phyloP scores from a whole-genome alignment of 176 grass and related monocot genomes.

The Tillandsia fasciculata region DNA sequence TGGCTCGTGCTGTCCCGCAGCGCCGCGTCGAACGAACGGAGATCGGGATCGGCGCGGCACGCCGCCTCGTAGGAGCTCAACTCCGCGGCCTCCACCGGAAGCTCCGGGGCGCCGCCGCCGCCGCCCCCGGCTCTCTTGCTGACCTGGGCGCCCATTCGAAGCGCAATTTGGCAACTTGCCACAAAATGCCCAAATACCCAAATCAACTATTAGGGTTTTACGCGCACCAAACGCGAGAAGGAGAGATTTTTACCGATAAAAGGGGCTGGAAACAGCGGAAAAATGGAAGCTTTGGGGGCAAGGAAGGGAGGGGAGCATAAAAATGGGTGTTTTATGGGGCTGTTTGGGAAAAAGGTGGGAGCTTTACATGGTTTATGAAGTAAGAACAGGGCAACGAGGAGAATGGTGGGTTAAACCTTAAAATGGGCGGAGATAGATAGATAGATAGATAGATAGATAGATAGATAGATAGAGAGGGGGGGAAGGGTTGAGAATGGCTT shows the following conservation, averaged over 20 bases:
- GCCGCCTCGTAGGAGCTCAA: conserved; percentile 33
- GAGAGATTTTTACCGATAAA: background rate
- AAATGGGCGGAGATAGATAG: background rate
- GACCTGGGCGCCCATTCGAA: background rate
- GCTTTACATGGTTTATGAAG: background rate
- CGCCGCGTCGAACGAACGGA: conserved; percentile 31
- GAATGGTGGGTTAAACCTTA: no score
- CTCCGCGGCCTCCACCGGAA: background rate
- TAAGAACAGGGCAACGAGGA: no score
- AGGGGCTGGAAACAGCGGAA: background rate
- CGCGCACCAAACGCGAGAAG: background rate
- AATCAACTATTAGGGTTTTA: background rate
- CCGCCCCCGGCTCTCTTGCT: background rate
- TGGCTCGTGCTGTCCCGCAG: conserved; percentile 28
- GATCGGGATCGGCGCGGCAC: conserved; percentile 27
- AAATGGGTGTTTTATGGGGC: background rate
- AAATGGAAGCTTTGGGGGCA: background rate
- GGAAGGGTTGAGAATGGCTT: background rate
- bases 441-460: background rate
- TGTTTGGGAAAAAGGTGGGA: background rate
- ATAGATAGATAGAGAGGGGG: background rate
- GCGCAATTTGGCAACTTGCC: no score
- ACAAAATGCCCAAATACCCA: background rate
- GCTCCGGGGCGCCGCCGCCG: background rate
- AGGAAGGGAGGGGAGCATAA: background rate